phyloP scores from a whole-genome alignment of 2,329 filamentous ascomycete genomes.

The Aspergillus pseudonomiae region DNA sequence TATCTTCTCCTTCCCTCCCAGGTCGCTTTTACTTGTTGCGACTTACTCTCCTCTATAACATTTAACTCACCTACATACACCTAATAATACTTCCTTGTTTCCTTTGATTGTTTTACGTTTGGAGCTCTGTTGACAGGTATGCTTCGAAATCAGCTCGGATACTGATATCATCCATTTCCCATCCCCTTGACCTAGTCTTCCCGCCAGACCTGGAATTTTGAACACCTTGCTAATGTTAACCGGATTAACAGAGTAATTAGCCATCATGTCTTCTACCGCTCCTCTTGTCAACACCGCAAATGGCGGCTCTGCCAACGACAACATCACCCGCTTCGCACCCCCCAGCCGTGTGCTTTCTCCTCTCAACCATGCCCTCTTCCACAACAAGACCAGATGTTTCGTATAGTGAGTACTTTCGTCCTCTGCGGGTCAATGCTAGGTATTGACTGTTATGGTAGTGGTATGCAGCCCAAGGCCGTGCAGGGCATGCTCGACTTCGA shows the following conservation, averaged over 20 bases:
- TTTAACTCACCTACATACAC: conserved; percentile 18
- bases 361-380: conserved; percentile 89
- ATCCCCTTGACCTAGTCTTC: neutral
- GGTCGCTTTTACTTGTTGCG: conserved; percentile 12
- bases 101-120: conserved; percentile 14
- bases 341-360: conserved; percentile 92
- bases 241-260: conserved; percentile 22
- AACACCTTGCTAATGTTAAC: conserved; percentile 13
- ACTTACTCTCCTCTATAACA: conserved; percentile 16
- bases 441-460: conserved; percentile 52
- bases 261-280: conserved; percentile 60
- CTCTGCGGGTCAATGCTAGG: neutral
- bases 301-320: conserved; percentile 82
- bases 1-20: conserved; percentile 22
- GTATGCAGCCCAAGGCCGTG: conserved; percentile 91
- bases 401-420: conserved; percentile 70
- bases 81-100: conserved; percentile 19
- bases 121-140: conserved; percentile 28
- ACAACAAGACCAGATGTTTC: conserved; percentile 99
- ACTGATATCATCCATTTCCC: neutral
- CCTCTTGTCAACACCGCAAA: conserved; percentile 54
- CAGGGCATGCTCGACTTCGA: conserved; percentile 98
- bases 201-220: neutral
- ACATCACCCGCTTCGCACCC: conserved; percentile 94
- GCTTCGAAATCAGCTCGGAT: neutral